Base-by-base conservation (phyloP, 2,329 filamentous ascomycete species). In the Hymenoscyphus occultus region DNA sequence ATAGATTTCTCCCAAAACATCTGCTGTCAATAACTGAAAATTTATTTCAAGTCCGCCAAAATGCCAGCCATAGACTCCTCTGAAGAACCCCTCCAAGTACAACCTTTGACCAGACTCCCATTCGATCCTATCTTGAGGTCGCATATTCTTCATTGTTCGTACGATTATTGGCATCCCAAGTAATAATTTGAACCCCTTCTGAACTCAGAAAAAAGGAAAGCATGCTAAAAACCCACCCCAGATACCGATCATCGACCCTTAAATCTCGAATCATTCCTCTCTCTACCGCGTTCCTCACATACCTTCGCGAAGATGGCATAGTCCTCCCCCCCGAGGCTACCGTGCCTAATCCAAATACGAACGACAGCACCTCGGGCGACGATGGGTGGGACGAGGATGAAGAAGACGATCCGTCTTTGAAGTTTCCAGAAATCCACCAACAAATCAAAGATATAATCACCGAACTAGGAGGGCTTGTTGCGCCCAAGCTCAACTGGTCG, bases 401-500 rank as follows among this genome's bases (percentile, higher is more conserved):
- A 6, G 72, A 74, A 13, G 65, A 71, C 4, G 75, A 77, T 39
- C 74, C 72, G 9, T 72, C 71, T 7, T 64, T 68, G 2, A 31
- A 68, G 45, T 87, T 92, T 78, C 78, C 87, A 9, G 89, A 91
- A 42, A 84, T 93, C 1, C 95, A 99, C 77, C 81, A 87, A 56
- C 78, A 84, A 64, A 92, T 99, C 76, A 90, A 89, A 75, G 81
- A 86, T 31, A 90, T 86, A 54, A 97, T 99, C 68, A 78, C 82
- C 13, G 90, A 93, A 71, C 84, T 98, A 0, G 93, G 92, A 16
- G 94, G 94, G 65, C 87, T 89, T 66, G 93, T 97, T 9, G 89
- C 90, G 1, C 95, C 95, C 0, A 99, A 99, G 78, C 81, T 99
- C 58, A 98, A 98, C 80, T 99, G 95, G 95, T 97, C 93, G 5